These are phyloP conservation scores for Marchantia paleacea DNA, from an alignment of 225 moss, liverwort and hornwort species.

Conservation along the genomic window DNA sequence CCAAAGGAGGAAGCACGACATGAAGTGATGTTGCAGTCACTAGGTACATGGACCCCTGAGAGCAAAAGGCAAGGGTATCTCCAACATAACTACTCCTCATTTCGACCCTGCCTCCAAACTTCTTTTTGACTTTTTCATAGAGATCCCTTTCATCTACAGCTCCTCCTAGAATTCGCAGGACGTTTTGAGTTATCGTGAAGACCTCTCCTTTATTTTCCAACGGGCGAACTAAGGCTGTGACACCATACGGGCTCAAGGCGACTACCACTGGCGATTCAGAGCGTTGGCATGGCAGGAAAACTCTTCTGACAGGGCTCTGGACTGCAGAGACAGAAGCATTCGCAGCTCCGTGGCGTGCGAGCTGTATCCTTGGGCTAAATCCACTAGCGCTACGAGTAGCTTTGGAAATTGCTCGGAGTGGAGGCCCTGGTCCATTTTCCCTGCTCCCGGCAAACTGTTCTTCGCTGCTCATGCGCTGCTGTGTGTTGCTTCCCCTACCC, in stretches of 20 bases:
- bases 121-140: conserved; percentile 25
- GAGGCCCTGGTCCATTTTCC: conserved; percentile 34
- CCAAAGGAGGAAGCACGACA: conserved; percentile 85
- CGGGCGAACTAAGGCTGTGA: conserved; percentile 49
- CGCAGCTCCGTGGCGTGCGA: conserved; percentile 42
- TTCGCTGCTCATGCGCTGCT: not conserved
- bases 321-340: conserved; percentile 27
- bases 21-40: conserved; percentile 73
- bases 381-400: conserved; percentile 56
- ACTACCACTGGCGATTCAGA: conserved; percentile 51
- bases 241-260: conserved; percentile 61
- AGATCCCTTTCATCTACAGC: conserved; percentile 56
- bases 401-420: conserved; percentile 2
- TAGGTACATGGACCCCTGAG: conserved; percentile 75
- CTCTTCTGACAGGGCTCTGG: conserved; percentile 52
- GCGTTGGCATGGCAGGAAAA: conserved; percentile 51
- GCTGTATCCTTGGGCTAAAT: conserved; percentile 64
- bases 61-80: conserved; percentile 59
- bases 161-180: conserved; percentile 45
- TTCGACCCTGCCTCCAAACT: conserved; percentile 25
- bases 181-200: conserved; percentile 47
- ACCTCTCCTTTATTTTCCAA: conserved; percentile 17
- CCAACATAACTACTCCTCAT: conserved; percentile 43
- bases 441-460: conserved; percentile 15
- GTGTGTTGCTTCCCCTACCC: not conserved